Evolutionary conservation across 352 stramenopile species (phyloP).

Genomic region (Phytopythium chamaehyphon): DNA sequence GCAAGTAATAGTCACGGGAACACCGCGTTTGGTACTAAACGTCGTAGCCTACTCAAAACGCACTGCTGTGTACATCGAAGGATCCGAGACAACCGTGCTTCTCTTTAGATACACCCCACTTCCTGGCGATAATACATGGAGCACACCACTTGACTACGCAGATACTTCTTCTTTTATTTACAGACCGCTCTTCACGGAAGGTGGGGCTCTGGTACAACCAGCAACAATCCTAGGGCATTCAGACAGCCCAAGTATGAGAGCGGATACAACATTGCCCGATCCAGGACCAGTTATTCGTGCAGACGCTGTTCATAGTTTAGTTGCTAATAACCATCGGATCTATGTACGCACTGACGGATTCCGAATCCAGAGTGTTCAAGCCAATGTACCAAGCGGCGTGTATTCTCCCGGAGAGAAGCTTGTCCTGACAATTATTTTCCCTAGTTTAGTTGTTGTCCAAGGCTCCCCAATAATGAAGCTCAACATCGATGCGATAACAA

Average conservation of each 20-base stretch:
- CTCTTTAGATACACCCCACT: conserved; percentile 47
- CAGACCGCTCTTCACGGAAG: conserved; percentile 23
- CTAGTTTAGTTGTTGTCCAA: conserved; percentile 35
- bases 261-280: conserved; percentile 43
- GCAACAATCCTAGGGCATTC: conserved; percentile 42
- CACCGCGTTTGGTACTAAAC: conserved; percentile 51
- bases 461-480: conserved; percentile 45
- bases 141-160: conserved; percentile 35
- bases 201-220: conserved; percentile 18
- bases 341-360: conserved; percentile 64
- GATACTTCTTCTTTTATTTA: conserved; percentile 42
- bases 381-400: conserved; percentile 32
- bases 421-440: conserved; percentile 48
- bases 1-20: conserved; percentile 34
- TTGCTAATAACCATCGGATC: conserved; percentile 53
- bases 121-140: conserved; percentile 37
- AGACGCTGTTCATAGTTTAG: conserved; percentile 52
- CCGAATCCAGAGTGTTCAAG: conserved; percentile 25
- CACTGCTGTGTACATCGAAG: conserved; percentile 45
- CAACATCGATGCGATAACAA: conserved; percentile 31
- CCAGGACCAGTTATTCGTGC: conserved; percentile 37
- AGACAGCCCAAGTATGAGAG: conserved; percentile 20
- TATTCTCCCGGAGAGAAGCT: conserved; percentile 67
- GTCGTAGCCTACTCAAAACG: conserved; percentile 23
- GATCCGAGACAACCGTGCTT: conserved; percentile 38